Conservation (phyloP, 2,329 filamentous ascomycete genomes). For the Penicillium expansum region DNA sequence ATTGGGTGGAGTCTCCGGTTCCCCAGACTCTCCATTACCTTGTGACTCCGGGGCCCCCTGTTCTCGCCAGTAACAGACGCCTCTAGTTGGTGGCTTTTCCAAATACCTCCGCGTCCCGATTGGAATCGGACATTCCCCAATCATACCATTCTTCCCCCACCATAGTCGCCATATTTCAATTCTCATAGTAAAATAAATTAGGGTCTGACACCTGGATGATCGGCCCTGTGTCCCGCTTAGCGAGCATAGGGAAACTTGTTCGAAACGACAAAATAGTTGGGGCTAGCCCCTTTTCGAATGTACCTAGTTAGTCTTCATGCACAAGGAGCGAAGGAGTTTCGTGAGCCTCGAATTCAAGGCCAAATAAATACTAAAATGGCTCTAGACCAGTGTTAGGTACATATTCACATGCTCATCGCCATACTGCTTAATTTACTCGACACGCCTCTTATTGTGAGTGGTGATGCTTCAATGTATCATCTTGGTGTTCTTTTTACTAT, state of each 20-base stretch:
- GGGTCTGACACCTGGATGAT: constrained; percentile 14
- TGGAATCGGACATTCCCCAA: constrained; percentile 22
- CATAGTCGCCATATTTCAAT: neutral
- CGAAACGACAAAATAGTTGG: neutral
- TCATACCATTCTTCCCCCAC: constrained; percentile 9
- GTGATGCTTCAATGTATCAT: neutral
- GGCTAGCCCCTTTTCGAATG: constrained; percentile 1
- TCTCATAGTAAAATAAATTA: constrained; percentile 6
- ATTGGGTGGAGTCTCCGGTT: constrained; percentile 12
- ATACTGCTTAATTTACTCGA: neutral
- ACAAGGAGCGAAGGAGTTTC: neutral
- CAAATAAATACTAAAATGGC: neutral
- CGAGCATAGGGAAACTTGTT: neutral
- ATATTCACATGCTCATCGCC: neutral
- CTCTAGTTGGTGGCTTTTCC: constrained; percentile 18
- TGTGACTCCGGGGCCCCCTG: constrained; percentile 17
- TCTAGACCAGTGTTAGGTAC: neutral
- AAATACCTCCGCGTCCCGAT: constrained; percentile 23
- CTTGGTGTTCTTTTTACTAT: neutral
- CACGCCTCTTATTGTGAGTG: neutral
- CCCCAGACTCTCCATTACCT: constrained; percentile 15
- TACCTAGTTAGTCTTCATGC: neutral
- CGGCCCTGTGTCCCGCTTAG: constrained; percentile 16
- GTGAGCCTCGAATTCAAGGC: neutral
- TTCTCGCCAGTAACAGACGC: constrained; percentile 10